Percentiles rank a stretch among this genome's conserved stretches.
These are phyloP conservation scores for Leucogyrophana mollusca DNA, from an alignment of 768 basidiomycete species.

Conservation along the genomic window DNA sequence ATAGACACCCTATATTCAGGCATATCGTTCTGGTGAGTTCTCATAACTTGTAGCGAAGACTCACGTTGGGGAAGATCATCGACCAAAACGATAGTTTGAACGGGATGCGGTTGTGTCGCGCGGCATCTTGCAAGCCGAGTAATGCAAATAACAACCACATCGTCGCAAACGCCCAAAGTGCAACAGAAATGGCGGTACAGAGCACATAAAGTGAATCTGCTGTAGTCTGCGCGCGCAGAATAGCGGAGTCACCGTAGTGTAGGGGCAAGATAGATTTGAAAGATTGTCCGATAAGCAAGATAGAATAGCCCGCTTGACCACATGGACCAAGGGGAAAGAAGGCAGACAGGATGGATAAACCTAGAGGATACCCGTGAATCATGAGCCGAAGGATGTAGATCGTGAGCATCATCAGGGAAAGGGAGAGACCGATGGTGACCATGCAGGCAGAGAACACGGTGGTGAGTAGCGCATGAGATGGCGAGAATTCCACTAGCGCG, in stretches of 20 bases:
- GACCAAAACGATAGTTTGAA: slow-evolving; percentile 68
- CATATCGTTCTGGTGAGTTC: not conserved
- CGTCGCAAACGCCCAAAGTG: slow-evolving; percentile 60
- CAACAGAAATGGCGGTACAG: slow-evolving; percentile 47
- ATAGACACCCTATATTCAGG: slow-evolving; percentile 52
- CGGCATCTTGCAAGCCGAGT: slow-evolving; percentile 43
- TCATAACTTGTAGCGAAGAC: slow-evolving; percentile 14
- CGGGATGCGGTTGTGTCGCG: slow-evolving; percentile 39
- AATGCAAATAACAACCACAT: slow-evolving; percentile 63
- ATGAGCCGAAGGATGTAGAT: slow-evolving; percentile 62
- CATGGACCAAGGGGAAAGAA: slow-evolving; percentile 78
- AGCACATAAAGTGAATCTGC: slow-evolving; percentile 44
- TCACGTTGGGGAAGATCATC: slow-evolving; percentile 68
- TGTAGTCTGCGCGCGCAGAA: slow-evolving; percentile 33
- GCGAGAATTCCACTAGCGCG: slow-evolving; percentile 45
- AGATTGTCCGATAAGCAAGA: slow-evolving; percentile 54
- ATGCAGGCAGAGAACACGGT: slow-evolving; percentile 52
- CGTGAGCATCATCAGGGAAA: slow-evolving; percentile 67
- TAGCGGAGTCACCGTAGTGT: slow-evolving; percentile 27
- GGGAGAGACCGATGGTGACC: slow-evolving; percentile 52
- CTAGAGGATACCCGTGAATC: slow-evolving; percentile 51
- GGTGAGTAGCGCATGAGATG: slow-evolving; percentile 52
- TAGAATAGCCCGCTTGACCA: slow-evolving; percentile 62
- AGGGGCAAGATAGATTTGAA: slow-evolving; percentile 39
- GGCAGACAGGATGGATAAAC: slow-evolving; percentile 48